Evolutionary conservation across 192 early-diverging fungal species (phyloP).

Genomic region (Kappamyces sp.): DNA sequence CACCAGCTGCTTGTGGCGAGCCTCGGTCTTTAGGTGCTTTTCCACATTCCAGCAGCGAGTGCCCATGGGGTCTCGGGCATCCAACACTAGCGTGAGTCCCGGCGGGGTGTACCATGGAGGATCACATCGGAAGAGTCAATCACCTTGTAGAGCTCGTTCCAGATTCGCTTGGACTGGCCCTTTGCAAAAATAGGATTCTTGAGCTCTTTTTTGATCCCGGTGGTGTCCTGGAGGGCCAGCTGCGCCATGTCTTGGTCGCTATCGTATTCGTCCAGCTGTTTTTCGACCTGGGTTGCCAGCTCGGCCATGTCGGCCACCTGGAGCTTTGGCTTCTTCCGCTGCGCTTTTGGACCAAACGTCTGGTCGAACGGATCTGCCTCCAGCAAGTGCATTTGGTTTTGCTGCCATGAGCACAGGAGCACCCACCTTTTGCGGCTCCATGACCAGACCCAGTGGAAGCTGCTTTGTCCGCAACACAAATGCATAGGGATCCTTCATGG

Average conservation of each 20-base stretch:
- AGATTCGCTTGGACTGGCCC: conserved; percentile 95
- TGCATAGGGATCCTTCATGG: conserved; percentile 92
- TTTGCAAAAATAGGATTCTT: conserved; percentile 86
- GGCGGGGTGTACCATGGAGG: conserved; percentile 21
- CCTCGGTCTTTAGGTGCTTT: conserved; percentile 85
- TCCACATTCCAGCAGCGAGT: conserved; percentile 92
- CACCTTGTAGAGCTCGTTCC: conserved; percentile 96
- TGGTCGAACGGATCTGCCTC: conserved; percentile 88
- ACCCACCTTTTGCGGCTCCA: conserved; percentile 69
- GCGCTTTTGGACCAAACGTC: conserved; percentile 92
- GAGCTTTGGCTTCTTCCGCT: conserved; percentile 91
- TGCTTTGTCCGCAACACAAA: conserved; percentile 89
- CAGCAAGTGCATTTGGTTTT: conserved; percentile 79
- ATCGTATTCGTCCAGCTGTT: conserved; percentile 43
- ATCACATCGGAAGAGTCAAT: neutral
- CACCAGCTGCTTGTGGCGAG: conserved; percentile 90
- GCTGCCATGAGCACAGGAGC: conserved; percentile 23
- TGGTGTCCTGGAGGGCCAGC: conserved; percentile 33
- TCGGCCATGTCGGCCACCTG: conserved; percentile 68
- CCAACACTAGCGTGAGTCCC: conserved; percentile 84
- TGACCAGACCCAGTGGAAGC: conserved; percentile 89
- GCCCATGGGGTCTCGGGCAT: conserved; percentile 96
- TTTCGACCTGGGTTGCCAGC: conserved; percentile 62
- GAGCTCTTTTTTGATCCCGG: conserved; percentile 56
- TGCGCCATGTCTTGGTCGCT: conserved; percentile 64